A percentile compares a stretch with the other conserved stretches of the same genome.
Evolutionary conservation across 2,329 filamentous ascomycete genomes (phyloP).

Genomic region (Colletotrichum sp.): DNA sequence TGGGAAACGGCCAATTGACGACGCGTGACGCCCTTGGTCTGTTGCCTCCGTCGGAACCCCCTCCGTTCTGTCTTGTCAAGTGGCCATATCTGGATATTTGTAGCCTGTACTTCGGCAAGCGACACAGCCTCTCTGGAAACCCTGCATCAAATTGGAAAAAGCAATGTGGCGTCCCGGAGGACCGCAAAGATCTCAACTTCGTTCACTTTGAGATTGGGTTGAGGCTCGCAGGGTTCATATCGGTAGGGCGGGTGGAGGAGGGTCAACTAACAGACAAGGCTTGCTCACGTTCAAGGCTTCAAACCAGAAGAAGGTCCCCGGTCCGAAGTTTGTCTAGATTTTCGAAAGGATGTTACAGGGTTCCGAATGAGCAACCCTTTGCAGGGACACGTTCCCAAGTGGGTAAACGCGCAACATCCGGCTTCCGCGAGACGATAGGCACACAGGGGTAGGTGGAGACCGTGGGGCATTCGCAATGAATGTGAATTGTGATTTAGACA

Average conservation of each 20-base stretch:
- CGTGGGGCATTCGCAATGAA: not conserved
- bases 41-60: not conserved
- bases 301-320: not conserved
- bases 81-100: not conserved
- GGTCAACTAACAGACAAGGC: not conserved
- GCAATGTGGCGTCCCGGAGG: not conserved
- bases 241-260: not conserved
- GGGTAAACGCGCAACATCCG: not conserved
- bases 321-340: not conserved
- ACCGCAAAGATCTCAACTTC: not conserved
- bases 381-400: not conserved
- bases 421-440: not conserved
- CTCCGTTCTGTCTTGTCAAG: not conserved
- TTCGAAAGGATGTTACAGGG: not conserved
- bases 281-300: not conserved
- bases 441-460: not conserved
- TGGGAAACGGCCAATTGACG: not conserved
- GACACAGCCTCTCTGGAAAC: not conserved
- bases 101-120: not conserved
- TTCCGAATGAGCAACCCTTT: not conserved
- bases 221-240: not conserved
- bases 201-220: not conserved
- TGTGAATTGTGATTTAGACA: not conserved
- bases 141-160: not conserved
- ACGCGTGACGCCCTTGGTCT: not conserved